Evolutionary conservation across 495 filamentous ascomycete species (phyloP), one percentile per base, ranked within the genome.

Genomic region (Neurospora sp.): DNA sequence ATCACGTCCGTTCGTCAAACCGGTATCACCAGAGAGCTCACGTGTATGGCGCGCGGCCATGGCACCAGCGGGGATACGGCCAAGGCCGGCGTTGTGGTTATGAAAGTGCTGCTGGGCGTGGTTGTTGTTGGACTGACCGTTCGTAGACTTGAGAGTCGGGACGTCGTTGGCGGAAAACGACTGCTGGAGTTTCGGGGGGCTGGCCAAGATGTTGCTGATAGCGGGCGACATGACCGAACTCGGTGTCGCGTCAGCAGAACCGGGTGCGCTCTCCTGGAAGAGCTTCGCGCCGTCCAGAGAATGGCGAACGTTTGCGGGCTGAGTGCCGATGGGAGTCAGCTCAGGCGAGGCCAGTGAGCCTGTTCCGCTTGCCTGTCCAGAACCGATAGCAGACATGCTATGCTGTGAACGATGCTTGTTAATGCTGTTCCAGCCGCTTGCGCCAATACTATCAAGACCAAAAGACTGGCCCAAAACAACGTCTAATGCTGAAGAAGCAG

Each of bases 131-230:
- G 72, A 68, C 27, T 79, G 73, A 69, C 81, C 80, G 22, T 82
- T 79, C 16, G 81, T 70, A 72, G 72, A 77, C 85, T 94, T 96
- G 75, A 93, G 84, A 1, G 94, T 97, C n/a, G 95, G 92, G 5
- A 98, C 83, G 76, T 98, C 96, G 79, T 90, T 92, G 27, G 94
- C 90, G 3, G 96, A 98, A 82, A 93, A 98, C 3, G 95, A 97
- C 4, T 92, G 89, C 81, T 94, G 91, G 42, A 96, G 81, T 84
- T 89, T 94, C 74, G 85, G 91, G 73, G 82, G 89, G 79, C 84
- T 87, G 72, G 82, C 85, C 79, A 85, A 81, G 44, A 78, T 77
- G 61, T 86, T 82, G 71, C 65, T 81, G 1, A 80, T 74, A 4
- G 82, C 74, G 5, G 86, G 77, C 0, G 85, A 81, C 18, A 83